These are phyloP conservation scores for Backusella tarrabulga DNA, from an alignment of 192 early-diverging fungal genomes.

Conservation along the genomic window DNA sequence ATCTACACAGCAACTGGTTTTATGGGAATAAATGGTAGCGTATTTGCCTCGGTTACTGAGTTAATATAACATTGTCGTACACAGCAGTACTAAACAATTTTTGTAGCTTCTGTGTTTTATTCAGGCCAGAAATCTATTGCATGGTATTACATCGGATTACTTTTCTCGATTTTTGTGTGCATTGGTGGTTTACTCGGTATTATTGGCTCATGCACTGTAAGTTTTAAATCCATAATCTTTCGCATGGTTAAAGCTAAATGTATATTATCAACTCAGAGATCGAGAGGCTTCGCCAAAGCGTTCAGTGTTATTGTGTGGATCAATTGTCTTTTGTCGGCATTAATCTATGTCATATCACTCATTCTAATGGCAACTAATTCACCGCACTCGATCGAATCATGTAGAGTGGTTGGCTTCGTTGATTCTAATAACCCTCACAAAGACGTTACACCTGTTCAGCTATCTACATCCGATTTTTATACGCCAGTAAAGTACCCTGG, in stretches of 20 bases:
- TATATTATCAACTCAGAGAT: constrained; percentile 11
- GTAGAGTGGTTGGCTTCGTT: constrained; percentile 28
- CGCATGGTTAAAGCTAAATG: background rate
- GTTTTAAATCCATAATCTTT: background rate
- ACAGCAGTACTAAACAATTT: background rate
- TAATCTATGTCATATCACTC: constrained; percentile 31
- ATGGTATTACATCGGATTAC: constrained; percentile 24
- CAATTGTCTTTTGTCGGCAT: constrained; percentile 26
- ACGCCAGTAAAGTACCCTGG: constrained; percentile 33
- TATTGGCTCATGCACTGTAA: constrained; percentile 34
- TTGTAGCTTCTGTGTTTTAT: constrained; percentile 29
- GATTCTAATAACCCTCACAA: constrained; percentile 23
- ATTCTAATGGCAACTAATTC: constrained; percentile 24
- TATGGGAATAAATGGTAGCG: constrained; percentile 18
- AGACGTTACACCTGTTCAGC: constrained; percentile 6
- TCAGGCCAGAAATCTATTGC: constrained; percentile 27
- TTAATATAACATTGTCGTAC: background rate
- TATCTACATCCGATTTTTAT: constrained; percentile 24
- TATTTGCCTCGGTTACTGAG: background rate
- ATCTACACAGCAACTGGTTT: constrained; percentile 21
- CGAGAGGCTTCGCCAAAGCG: constrained; percentile 31
- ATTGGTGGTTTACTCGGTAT: constrained; percentile 32
- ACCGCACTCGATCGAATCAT: constrained; percentile 20
- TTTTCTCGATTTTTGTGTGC: constrained; percentile 30
- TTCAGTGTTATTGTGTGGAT: constrained; percentile 37